Percentiles rank a stretch among this genome's conserved stretches.
phyloP scores from a whole-genome alignment of 2,329 filamentous ascomycete genomes.

The Hymenoscyphus infarciens region DNA sequence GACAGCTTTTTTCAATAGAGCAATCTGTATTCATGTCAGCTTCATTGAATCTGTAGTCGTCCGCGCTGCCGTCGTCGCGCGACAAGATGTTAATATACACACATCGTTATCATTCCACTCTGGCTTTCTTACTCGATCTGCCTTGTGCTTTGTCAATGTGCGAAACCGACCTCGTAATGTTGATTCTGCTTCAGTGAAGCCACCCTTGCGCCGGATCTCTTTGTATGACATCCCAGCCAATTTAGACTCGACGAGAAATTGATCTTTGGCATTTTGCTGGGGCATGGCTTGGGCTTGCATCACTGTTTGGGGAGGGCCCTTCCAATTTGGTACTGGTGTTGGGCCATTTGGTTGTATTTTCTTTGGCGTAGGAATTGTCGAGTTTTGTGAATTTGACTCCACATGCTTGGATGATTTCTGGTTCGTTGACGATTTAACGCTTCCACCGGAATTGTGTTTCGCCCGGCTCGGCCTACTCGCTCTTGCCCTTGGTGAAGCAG shows the following conservation, averaged over 20 bases:
- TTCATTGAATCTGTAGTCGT: not conserved
- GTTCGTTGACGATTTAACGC: not conserved
- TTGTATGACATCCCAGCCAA: constrained; percentile 58
- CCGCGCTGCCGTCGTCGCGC: too few species aligned
- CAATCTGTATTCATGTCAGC: constrained; percentile 37
- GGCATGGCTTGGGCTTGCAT: constrained; percentile 14
- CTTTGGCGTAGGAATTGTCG: constrained; percentile 6
- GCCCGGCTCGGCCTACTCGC: not conserved
- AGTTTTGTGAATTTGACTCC: not conserved
- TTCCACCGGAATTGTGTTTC: not conserved
- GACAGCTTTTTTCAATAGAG: constrained; percentile 45
- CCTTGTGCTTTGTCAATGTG: constrained; percentile 60
- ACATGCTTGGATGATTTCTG: not conserved
- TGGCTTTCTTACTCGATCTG: constrained; percentile 61
- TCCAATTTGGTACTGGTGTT: constrained; percentile 5
- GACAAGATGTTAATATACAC: constrained; percentile 38
- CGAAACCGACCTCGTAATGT: constrained; percentile 68
- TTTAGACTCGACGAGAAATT: constrained; percentile 53
- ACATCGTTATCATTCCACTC: constrained; percentile 63
- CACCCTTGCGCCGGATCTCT: constrained; percentile 54
- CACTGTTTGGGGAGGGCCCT: constrained; percentile 4
- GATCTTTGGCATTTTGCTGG: constrained; percentile 40
- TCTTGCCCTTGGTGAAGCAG: not conserved
- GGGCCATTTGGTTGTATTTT: constrained; percentile 23
- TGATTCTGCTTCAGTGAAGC: constrained; percentile 63